These are phyloP conservation scores for Chamaenerion angustifolium DNA, from an alignment of 345 rosid genomes.

Conservation along the genomic window DNA sequence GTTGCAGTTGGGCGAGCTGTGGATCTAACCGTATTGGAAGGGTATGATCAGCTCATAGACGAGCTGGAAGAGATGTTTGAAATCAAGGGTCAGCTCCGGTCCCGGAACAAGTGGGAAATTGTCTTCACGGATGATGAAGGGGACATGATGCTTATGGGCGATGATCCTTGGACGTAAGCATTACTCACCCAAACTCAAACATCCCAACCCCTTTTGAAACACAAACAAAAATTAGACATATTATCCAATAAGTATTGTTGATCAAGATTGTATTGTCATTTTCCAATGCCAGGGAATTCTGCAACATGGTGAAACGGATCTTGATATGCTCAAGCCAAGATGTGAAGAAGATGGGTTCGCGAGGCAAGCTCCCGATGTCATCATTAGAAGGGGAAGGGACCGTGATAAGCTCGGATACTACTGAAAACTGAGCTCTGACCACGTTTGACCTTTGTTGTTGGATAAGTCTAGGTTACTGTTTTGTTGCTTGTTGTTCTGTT, in stretches of 20 bases:
- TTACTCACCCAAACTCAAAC: too few species aligned
- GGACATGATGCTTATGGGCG: slow-evolving; percentile 93
- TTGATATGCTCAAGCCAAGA: slow-evolving; percentile 69
- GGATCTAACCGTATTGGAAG: slow-evolving; percentile 46
- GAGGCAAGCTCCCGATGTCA: slow-evolving; percentile 33
- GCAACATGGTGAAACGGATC: slow-evolving; percentile 80
- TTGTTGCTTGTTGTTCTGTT: slow-evolving; percentile 4
- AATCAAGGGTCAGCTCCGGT: slow-evolving; percentile 46
- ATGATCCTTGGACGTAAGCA: slow-evolving; percentile 93
- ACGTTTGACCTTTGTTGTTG: neutral
- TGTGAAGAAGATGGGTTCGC: slow-evolving; percentile 56
- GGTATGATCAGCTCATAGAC: slow-evolving; percentile 53
- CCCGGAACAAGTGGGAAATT: slow-evolving; percentile 63
- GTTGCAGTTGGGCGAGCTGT: slow-evolving; percentile 85
- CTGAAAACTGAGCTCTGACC: slow-evolving; percentile 22
- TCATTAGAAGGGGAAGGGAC: slow-evolving; percentile 45
- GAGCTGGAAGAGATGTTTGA: slow-evolving; percentile 81
- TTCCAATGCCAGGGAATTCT: slow-evolving; percentile 61
- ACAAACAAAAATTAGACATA: neutral
- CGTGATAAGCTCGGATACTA: slow-evolving; percentile 35
- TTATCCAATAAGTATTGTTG: neutral
- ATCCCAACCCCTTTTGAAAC: neutral
- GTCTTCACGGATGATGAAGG: slow-evolving; percentile 89
- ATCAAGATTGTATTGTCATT: neutral
- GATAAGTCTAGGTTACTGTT: neutral